Conservation (phyloP, 2,329 filamentous ascomycete species). For the Alternaria novae-zelandiae region DNA sequence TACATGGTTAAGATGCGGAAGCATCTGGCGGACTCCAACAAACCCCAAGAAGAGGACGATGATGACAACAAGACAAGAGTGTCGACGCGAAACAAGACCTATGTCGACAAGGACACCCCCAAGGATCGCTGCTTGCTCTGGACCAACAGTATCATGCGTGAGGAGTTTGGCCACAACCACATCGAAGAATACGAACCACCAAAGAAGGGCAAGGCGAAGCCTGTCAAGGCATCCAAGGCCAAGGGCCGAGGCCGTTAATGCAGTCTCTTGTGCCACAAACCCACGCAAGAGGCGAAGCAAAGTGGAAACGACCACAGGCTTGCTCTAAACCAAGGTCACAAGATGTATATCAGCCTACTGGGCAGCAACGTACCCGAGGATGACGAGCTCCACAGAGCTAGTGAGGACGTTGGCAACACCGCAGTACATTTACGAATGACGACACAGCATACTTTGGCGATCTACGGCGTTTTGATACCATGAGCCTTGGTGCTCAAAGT, state of each 20-base stretch:
- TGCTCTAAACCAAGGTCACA: neutral
- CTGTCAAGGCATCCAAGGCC: slow-evolving; percentile 35
- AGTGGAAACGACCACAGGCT: neutral
- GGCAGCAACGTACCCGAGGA: neutral
- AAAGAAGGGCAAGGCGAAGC: slow-evolving; percentile 52
- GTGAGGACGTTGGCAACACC: neutral
- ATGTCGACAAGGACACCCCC: slow-evolving; percentile 59
- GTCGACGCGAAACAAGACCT: slow-evolving; percentile 68
- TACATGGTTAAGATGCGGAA: slow-evolving; percentile 81
- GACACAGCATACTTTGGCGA: slow-evolving; percentile 19
- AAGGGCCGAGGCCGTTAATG: slow-evolving; percentile 33
- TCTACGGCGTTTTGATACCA: slow-evolving; percentile 32
- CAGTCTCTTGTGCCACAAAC: neutral
- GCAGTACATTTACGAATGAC: slow-evolving; percentile 25
- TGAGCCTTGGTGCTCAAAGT: slow-evolving; percentile 14
- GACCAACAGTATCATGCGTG: slow-evolving; percentile 67
- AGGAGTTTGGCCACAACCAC: slow-evolving; percentile 66
- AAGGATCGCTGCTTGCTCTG: slow-evolving; percentile 68
- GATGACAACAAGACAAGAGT: slow-evolving; percentile 60
- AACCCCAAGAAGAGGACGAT: slow-evolving; percentile 57
- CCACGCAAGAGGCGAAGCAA: slow-evolving; percentile 3
- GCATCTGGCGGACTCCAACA: slow-evolving; percentile 67
- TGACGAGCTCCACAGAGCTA: neutral
- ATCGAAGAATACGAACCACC: slow-evolving; percentile 61
- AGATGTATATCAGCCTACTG: neutral